Base-by-base conservation (phyloP, 2,329 filamentous ascomycete genomes). In the Rachicladosporium sp. region DNA sequence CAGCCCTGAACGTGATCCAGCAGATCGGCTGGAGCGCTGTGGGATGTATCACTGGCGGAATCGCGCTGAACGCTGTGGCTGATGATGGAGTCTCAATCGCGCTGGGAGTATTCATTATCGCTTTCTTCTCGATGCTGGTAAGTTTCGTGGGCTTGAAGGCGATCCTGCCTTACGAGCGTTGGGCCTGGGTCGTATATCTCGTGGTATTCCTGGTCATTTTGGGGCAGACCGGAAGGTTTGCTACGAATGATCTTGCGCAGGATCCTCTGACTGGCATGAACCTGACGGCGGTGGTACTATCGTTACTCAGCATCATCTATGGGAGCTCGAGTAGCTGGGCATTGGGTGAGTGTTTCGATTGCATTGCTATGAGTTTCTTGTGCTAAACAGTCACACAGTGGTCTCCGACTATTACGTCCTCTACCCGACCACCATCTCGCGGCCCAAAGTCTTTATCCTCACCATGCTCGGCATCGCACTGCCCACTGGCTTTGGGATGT, bases 131-230 rank as follows among this genome's bases (percentile, higher is more conserved):
- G 33, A 52, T 59, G 29, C 33, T 59, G 23, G 54, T 66, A 44
- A 61, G 57, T 3, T 58, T 65, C 38, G 47, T 64, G 10, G 64
- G 64, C 6, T 60, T 69, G 29, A 55, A 56, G 12, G 53, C 65
- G 19, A 66, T 70, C 40, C 53, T 69, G 36, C 56, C 63, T 0
- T 69, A 63, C 46, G 67, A 70, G 53, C 65, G 65, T 40, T 70
- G 69, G 43, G 64, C 66, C 2, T 70, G 67, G 67, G 59, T 67
- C 43, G 47, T 62, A 38, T 67, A 64, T 40, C 61, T 69, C 47
- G 60, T 69, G 45, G 59, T 69, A 29, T 60, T 71, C 47, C 56
- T 65, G 43, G 56, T 71, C 40, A 63, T 71, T 40, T 63, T 69
- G 37, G 67, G 63, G 10, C 57, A 70, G 53, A 61, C 66, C 1